Percentiles rank a stretch among this genome's conserved stretches.
Conservation (phyloP, 805 yeast species). For the Schwanniomyces occidentalis region DNA sequence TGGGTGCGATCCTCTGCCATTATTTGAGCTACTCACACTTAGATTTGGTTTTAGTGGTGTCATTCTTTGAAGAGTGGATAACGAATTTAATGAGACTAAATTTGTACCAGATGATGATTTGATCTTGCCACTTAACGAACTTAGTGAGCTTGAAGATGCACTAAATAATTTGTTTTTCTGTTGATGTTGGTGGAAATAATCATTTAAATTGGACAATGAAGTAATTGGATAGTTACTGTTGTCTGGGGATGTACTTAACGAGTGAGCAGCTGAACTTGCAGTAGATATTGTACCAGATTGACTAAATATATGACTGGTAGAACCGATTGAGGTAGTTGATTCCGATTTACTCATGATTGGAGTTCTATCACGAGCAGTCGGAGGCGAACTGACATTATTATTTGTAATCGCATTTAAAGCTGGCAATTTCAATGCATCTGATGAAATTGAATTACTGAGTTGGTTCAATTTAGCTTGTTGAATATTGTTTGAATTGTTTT, state of each 20-base stretch:
- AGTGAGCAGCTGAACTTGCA: conserved; percentile 25
- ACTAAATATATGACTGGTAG: conserved; percentile 26
- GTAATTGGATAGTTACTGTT: conserved; percentile 38
- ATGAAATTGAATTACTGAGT: conserved; percentile 11
- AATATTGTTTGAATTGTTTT: conserved; percentile 6
- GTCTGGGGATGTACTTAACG: conserved; percentile 35
- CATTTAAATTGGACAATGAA: conserved; percentile 22
- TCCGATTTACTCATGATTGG: conserved; percentile 26
- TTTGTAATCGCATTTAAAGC: conserved; percentile 3
- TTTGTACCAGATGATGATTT: conserved; percentile 11
- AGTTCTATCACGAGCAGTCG: neutral
- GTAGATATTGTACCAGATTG: conserved; percentile 23
- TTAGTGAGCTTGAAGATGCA: conserved; percentile 10
- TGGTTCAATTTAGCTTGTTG: conserved; percentile 4
- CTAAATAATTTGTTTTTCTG: neutral
- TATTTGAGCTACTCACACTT: neutral
- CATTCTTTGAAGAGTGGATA: conserved; percentile 60
- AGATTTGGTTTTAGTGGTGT: conserved; percentile 46
- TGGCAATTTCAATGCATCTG: conserved; percentile 16
- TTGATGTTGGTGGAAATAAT: conserved; percentile 12
- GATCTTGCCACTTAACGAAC: conserved; percentile 16
- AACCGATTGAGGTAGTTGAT: conserved; percentile 25
- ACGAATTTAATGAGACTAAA: conserved; percentile 25
- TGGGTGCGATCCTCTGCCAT: conserved; percentile 1
- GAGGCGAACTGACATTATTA: conserved; percentile 7